Evolutionary conservation across 2,329 filamentous ascomycete species (phyloP).

Genomic region (Atkinsonella hypoxylon): DNA sequence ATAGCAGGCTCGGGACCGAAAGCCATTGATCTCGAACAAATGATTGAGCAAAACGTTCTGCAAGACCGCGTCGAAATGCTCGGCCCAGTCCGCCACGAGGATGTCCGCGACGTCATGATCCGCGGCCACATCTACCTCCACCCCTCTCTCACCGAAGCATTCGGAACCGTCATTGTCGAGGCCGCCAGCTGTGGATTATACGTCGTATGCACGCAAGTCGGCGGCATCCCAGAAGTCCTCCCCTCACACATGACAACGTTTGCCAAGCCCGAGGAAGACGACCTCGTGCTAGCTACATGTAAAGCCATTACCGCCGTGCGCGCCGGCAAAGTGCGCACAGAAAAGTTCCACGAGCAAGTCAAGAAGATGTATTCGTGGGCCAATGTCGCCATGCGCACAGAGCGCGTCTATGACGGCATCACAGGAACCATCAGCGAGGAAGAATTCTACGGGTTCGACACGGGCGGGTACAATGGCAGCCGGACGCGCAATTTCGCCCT

Average conservation of each 20-base stretch:
- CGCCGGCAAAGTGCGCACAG: slow-evolving; percentile 77
- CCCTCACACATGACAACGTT: slow-evolving; percentile 97
- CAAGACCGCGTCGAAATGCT: slow-evolving; percentile 91
- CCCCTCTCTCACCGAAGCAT: slow-evolving; percentile 89
- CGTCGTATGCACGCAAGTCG: slow-evolving; percentile 91
- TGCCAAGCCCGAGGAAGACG: slow-evolving; percentile 91
- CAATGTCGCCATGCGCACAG: slow-evolving; percentile 85
- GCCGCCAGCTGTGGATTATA: slow-evolving; percentile 92
- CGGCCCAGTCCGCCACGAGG: slow-evolving; percentile 85
- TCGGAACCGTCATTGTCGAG: slow-evolving; percentile 95
- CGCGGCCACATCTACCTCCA: slow-evolving; percentile 94
- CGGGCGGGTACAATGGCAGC: slow-evolving; percentile 55
- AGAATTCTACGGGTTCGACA: slow-evolving; percentile 78
- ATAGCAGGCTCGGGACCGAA: slow-evolving; percentile 94
- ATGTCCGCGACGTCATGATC: slow-evolving; percentile 96
- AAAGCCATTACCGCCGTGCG: slow-evolving; percentile 79
- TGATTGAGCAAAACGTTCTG: slow-evolving; percentile 88
- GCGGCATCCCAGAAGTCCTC: slow-evolving; percentile 91
- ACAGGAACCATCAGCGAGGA: slow-evolving; percentile 73
- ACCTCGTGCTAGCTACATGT: slow-evolving; percentile 79
- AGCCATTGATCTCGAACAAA: slow-evolving; percentile 94
- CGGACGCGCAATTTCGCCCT: slow-evolving; percentile 78
- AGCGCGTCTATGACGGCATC: slow-evolving; percentile 91
- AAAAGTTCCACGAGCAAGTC: slow-evolving; percentile 92
- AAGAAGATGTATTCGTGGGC: slow-evolving; percentile 99